Evolutionary conservation across 2,329 filamentous ascomycete species (phyloP), one percentile per base, ranked within the genome.

Genomic region (Sclerotinia minor): DNA sequence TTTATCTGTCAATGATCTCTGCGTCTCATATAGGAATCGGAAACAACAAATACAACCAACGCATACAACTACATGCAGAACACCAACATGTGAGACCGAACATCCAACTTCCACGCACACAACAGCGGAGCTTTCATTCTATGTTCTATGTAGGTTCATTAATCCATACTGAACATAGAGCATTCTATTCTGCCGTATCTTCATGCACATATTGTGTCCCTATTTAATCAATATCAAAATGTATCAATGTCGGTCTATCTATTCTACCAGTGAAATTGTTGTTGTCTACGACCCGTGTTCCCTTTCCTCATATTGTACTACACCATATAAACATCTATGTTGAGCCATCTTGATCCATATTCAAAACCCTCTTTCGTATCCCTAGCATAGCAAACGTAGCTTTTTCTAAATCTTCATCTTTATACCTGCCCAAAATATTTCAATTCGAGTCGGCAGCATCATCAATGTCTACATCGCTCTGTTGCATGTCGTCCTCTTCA

Each of bases 1-100:
- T 35, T 35, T 35, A 87, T 86, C 83, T 87, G 72, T 7, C 35
- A 8, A 35, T 35, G 32, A 35, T 35, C 7, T 35, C 35, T 35
- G 35, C 35, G 35, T 9, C 35, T 35, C 7, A 6, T 35, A 9
- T 35, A 35, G 7, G 9, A 35, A 35, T 8, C 5, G 7, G 35
- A 35, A 35, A 35, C 35, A 35, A 9, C 35, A 9, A 35, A 35
- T 9, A 35, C 35, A 35, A 35, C 35, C 35, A 35, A 8, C 7
- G 5, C 32, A 35, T 8, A 35, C 35, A 35, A 35, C 35, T 6
- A 35, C 32, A 32, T 8, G 35, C 7, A 35, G 35, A 35, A 35
- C 8, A 1, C 35, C 7, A 35, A 35, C 7, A 9, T 6, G 6
- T n/a, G 9, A 35, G 7, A 35, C 7, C 1, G 6, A 35, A 35